Evolutionary conservation across 352 stramenopile species (phyloP).

Genomic region (Pythium dissimile): DNA sequence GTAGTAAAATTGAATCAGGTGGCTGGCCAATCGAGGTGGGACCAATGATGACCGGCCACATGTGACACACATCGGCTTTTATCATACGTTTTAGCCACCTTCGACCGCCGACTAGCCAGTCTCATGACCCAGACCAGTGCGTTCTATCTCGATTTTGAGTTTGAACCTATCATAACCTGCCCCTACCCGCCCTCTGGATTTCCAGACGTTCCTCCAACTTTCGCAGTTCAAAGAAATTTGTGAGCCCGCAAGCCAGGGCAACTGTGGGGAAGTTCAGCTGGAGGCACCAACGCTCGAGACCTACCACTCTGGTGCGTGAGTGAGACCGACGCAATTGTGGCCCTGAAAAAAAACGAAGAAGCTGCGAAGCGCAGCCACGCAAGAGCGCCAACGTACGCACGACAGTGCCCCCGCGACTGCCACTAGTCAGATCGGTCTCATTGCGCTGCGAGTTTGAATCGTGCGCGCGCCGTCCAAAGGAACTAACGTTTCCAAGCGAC

Average conservation of each 20-base stretch:
- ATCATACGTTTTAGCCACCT: background rate
- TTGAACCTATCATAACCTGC: background rate
- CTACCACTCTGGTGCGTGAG: background rate
- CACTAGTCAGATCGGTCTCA: background rate
- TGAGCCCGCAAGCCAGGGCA: too few species aligned
- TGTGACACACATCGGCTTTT: background rate
- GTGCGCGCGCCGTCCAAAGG: background rate
- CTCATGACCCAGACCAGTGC: too few species aligned
- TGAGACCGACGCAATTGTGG: background rate
- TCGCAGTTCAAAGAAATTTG: constrained; percentile 13
- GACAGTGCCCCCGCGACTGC: too few species aligned
- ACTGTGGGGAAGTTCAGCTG: constrained; percentile 2
- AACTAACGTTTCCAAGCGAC: background rate
- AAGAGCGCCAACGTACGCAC: background rate
- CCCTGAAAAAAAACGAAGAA: background rate
- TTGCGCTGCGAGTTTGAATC: background rate
- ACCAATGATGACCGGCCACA: background rate
- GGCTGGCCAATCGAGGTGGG: background rate
- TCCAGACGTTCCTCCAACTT: constrained; percentile 5
- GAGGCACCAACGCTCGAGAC: background rate
- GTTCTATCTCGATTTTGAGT: too few species aligned
- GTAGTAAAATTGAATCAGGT: background rate
- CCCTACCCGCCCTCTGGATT: constrained; percentile 3
- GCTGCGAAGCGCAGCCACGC: background rate
- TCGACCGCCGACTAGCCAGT: background rate